phyloP scores from a whole-genome alignment of 768 basidiomycete genomes.

The Boletus pseudo-olivaceus region DNA sequence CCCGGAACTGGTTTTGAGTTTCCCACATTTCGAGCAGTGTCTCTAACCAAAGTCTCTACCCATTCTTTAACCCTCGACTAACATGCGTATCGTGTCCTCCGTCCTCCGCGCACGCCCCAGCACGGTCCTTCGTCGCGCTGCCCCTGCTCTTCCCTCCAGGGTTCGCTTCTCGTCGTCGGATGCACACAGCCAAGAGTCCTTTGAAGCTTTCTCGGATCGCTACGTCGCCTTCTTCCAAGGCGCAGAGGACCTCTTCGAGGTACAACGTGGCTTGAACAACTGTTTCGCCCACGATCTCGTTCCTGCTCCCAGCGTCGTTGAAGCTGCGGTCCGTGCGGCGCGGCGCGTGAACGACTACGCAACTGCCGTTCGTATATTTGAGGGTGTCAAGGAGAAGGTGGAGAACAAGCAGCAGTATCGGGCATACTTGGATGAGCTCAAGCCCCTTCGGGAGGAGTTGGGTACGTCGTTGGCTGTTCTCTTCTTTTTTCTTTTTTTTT shows the following conservation, averaged over 20 bases:
- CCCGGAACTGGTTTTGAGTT: slow-evolving; percentile 8
- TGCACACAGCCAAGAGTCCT: slow-evolving; percentile 84
- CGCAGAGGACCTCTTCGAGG: slow-evolving; percentile 95
- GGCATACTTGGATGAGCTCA: slow-evolving; percentile 89
- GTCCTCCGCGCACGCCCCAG: slow-evolving; percentile 61
- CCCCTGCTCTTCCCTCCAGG: slow-evolving; percentile 40
- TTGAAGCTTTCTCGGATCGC: slow-evolving; percentile 90
- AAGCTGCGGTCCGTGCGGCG: slow-evolving; percentile 83
- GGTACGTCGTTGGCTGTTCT: slow-evolving; percentile 45
- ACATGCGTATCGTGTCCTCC: slow-evolving; percentile 60
- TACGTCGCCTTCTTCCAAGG: slow-evolving; percentile 92
- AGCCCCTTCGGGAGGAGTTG: slow-evolving; percentile 84
- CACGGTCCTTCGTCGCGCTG: slow-evolving; percentile 37
- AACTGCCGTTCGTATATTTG: slow-evolving; percentile 93
- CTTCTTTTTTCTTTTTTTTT: not conserved
- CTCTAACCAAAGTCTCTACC: too few relatives aligned
- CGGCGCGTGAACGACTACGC: slow-evolving; percentile 95
- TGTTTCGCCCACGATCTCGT: slow-evolving; percentile 99
- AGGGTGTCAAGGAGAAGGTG: slow-evolving; percentile 95
- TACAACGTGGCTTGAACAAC: slow-evolving; percentile 98
- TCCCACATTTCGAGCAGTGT: too few relatives aligned
- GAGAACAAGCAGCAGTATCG: slow-evolving; percentile 96
- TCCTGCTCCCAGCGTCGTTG: slow-evolving; percentile 76
- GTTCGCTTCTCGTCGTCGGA: slow-evolving; percentile 41
- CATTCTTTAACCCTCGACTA: slow-evolving; percentile 20